These are phyloP conservation scores for Cercospora sp. DNA, from an alignment of 2,329 filamentous ascomycete species.

Conservation along the genomic window DNA sequence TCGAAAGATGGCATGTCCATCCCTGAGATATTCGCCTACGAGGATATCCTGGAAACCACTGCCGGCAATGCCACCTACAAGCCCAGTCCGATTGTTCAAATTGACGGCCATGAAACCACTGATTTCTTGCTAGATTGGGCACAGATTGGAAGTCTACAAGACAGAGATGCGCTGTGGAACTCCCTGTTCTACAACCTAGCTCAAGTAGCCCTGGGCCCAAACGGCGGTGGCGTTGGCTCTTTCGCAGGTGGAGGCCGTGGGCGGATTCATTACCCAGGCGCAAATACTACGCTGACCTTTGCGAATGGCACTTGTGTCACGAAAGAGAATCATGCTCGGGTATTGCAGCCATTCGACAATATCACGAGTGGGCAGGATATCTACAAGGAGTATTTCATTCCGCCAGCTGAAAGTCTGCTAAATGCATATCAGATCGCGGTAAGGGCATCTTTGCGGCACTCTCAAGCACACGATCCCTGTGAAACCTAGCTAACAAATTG, in stretches of 20 bases:
- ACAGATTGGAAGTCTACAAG: conserved; percentile 53
- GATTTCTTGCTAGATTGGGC: conserved; percentile 52
- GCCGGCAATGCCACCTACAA: conserved; percentile 44
- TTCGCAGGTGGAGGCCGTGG: conserved; percentile 49
- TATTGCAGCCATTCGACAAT: conserved; percentile 44
- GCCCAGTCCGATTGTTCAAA: conserved; percentile 54
- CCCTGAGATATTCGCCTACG: conserved; percentile 58
- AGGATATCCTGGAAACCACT: conserved; percentile 47
- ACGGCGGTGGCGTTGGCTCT: conserved; percentile 45
- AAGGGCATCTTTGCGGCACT: conserved; percentile 3
- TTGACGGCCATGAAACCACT: conserved; percentile 58
- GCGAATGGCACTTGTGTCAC: conserved; percentile 47
- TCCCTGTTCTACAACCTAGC: conserved; percentile 50
- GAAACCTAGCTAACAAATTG: neutral
- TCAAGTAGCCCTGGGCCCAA: conserved; percentile 44
- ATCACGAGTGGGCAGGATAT: conserved; percentile 47
- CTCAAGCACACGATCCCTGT: neutral
- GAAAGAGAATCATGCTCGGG: conserved; percentile 47
- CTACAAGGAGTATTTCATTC: conserved; percentile 41
- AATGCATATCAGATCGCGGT: conserved; percentile 29
- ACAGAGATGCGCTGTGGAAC: conserved; percentile 59
- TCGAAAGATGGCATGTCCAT: conserved; percentile 60
- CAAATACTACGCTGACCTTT: conserved; percentile 47
- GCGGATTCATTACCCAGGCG: conserved; percentile 46
- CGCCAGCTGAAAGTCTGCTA: conserved; percentile 22